Evolutionary conservation across 2,329 filamentous ascomycete genomes (phyloP).

Genomic region (Hymenoscyphus linearis): DNA sequence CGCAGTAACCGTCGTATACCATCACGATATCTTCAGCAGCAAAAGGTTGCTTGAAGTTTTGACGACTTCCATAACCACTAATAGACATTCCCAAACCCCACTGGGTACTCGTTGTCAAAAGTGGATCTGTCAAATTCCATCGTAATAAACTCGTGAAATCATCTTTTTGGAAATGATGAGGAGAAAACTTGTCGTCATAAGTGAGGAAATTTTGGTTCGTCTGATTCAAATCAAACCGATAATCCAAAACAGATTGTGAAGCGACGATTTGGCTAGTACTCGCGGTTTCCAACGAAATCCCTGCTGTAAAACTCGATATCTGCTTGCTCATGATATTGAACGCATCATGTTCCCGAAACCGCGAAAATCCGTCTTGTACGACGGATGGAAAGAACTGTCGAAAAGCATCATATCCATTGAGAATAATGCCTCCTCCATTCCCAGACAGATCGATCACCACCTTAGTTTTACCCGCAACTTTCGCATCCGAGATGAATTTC

Average conservation of each 20-base stretch:
- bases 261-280: constrained; percentile 15
- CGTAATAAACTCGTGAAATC: constrained; percentile 18
- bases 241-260: constrained; percentile 19
- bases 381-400: constrained; percentile 33
- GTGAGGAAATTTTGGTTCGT: constrained; percentile 19
- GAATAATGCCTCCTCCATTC: constrained; percentile 53
- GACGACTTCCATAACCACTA: constrained; percentile 30
- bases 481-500: constrained; percentile 41
- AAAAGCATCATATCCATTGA: constrained; percentile 46
- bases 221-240: constrained; percentile 21
- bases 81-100: constrained; percentile 28
- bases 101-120: constrained; percentile 18
- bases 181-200: constrained; percentile 21
- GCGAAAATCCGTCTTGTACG: constrained; percentile 22
- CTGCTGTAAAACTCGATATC: constrained; percentile 15
- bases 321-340: constrained; percentile 18
- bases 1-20: constrained; percentile 50
- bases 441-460: constrained; percentile 56
- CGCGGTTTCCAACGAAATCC: constrained; percentile 14
- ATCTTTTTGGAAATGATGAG: constrained; percentile 16
- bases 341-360: constrained; percentile 22
- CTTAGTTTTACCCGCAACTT: constrained; percentile 45
- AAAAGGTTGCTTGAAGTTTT: constrained; percentile 34
- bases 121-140: constrained; percentile 24
- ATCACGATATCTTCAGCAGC: constrained; percentile 37